Evolutionary conservation across 2,329 filamentous ascomycete genomes (phyloP), one percentile per base, ranked within the genome.

Genomic region (Fonsecaea nubica): DNA sequence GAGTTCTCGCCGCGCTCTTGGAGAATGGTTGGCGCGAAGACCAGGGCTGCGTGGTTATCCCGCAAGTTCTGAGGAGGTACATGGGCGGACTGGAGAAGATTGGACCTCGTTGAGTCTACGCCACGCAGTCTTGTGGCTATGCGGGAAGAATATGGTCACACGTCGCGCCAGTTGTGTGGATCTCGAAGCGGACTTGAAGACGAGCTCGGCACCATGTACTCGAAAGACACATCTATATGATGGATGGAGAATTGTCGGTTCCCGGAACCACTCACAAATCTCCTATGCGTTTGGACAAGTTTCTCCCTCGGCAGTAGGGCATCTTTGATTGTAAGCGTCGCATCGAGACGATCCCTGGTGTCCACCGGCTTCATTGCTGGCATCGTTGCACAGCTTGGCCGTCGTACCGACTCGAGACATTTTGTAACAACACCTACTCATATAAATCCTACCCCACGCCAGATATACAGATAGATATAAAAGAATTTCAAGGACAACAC

Each of bases 1-100:
- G 95, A 60, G 91, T 99, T 12, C 77, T 99, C 66, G 93, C 95
- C 30, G 93, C 93, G 5, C 84, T 99, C 58, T 76, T 99, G 70
- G 95, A 99, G 82, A 92, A 93, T 74, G 90, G 92, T 0, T 99
- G 93, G 71, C 64, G 65, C 10, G 64, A 68, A 91, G 87, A 95
- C 74, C 90, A 93, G 74, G 83, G 83, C 73, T 86, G 85, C 1
- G 91, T 98, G 7, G 81, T 82, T 1, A 86, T 99, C 6, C 95
- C 95, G 0, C 87, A 92, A 78, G 91, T 90, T 18, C 78, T 99
- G 76, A 84, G 90, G 75, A 87, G 87, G 25, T 98, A 89, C 85
- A 97, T 99, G 93, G 90, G 89, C 64, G 90, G 90, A 0, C 81
- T 85, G 75, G 86, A 90, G 58, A 84, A 81, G 71, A 92, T 95